Evolutionary conservation across 441 rosid species (phyloP).

Genomic region (Mallotus japonicus): DNA sequence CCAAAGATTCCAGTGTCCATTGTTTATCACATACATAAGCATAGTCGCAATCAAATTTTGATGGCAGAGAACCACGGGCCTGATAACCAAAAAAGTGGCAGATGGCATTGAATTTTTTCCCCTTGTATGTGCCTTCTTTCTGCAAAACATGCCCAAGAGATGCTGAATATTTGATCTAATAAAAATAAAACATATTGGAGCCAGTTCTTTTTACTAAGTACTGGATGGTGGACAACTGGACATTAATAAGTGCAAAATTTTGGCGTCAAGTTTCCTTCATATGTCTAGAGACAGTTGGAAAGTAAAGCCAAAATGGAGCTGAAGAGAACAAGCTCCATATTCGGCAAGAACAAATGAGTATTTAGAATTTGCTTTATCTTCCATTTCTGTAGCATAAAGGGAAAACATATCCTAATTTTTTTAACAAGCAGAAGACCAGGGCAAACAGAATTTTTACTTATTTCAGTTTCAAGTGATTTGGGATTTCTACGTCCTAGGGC

Average conservation of each 20-base stretch:
- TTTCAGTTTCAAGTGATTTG: too few relatives aligned
- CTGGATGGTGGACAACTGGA: neutral
- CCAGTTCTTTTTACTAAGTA: neutral
- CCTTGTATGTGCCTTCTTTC: conserved; percentile 97
- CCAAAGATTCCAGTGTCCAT: conserved; percentile 4
- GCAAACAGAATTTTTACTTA: too few relatives aligned
- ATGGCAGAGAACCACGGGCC: conserved; percentile 97
- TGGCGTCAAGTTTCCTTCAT: neutral
- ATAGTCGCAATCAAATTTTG: conserved; percentile 95
- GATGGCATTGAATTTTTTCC: conserved; percentile 93
- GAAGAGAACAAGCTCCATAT: neutral
- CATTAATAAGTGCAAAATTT: neutral
- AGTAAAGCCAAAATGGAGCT: too few relatives aligned
- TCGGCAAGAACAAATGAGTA: neutral
- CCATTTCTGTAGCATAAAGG: too few relatives aligned
- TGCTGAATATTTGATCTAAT: conserved; percentile 11
- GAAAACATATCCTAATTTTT: too few relatives aligned
- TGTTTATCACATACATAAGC: conserved; percentile 71
- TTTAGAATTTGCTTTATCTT: too few relatives aligned
- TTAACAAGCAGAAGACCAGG: too few relatives aligned
- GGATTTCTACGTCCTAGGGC: too few relatives aligned
- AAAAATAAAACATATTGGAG: neutral
- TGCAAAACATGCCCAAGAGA: conserved; percentile 34
- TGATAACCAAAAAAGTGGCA: conserved; percentile 99
- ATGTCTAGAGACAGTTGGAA: too few relatives aligned